Base-by-base conservation (phyloP, 2,329 filamentous ascomycete genomes). In the Ophiosphaerella herpotricha region DNA sequence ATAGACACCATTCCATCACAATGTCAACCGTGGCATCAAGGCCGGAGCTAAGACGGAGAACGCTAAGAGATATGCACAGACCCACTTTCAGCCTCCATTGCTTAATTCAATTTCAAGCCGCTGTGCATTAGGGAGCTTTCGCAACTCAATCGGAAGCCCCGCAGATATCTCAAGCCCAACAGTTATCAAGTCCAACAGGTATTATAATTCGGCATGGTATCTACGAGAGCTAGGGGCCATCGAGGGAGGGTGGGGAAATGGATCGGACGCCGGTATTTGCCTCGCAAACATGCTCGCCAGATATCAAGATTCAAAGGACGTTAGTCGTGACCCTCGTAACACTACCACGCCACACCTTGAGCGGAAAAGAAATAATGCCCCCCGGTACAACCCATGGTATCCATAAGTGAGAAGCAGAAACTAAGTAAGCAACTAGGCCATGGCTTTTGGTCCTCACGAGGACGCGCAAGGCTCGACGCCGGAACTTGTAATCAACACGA, bases 281-380 rank as follows among this genome's bases (percentile, higher is more conserved):
- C 51, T 52, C 55, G 61, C 62, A 66, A 52, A 66, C 59, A 60
- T 62, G 63, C 67, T 71, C 67, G 72, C 70, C 63, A 60, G 63
- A 66, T 66, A 66, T 21, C 18, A 21, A 21, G 18, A 21, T 21
- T 66, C 63, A 64, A 71, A 72, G 64, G 61, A 70, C 72, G 69
- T 74, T 72, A 72, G 67, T 74, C 71, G 68, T 74, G 63, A 74
- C 64, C 58, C 62, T 74, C 72, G 68, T 74, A 61, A 74, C 62
- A 64, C 70, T 69, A 71, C 72, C 67, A 72, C 61, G 57, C 63
- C 65, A 60, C 68, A 56, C 29, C 50, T 50, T 40, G 55, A 49
- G 57, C 61, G 54, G 49, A 57, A 63, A 68, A 62, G 60, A 61
- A 67, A 67, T 50, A 65, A 60, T 61, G 58, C 57, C 62, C 58